Conservation (phyloP, 768 basidiomycete species). For the Suillus subaureus region DNA sequence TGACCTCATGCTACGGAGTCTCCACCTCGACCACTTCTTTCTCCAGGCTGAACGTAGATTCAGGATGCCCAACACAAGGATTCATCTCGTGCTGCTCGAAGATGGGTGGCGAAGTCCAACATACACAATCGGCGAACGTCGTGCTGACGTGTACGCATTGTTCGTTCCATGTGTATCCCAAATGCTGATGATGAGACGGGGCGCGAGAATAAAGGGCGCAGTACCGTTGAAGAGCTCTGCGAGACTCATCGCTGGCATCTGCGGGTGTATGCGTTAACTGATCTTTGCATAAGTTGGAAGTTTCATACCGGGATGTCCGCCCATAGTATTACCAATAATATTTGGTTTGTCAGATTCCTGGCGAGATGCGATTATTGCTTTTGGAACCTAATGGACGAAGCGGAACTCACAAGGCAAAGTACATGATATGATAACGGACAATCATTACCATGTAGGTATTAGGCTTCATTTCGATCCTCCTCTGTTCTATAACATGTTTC, state of each 20-base stretch:
- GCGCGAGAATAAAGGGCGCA: conserved; percentile 2
- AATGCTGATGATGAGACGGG: conserved; percentile 6
- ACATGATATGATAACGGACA: background rate
- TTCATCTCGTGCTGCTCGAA: background rate
- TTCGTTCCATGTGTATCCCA: conserved; percentile 1
- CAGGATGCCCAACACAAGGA: background rate
- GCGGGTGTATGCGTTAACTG: background rate
- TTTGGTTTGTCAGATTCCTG: conserved; percentile 1
- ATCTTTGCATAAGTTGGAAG: background rate
- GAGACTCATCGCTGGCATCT: background rate
- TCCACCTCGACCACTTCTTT: background rate
- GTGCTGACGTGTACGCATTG: background rate
- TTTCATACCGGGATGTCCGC: background rate
- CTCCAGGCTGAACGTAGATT: background rate
- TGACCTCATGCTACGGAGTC: background rate
- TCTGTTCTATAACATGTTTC: background rate
- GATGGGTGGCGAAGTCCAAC: background rate
- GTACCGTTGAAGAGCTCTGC: background rate
- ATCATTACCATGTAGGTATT: conserved; percentile 3
- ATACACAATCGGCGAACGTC: conserved; percentile 1
- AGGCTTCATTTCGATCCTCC: background rate
- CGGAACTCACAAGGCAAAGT: background rate
- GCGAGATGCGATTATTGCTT: background rate
- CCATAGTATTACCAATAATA: conserved; percentile 2
- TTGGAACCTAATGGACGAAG: background rate